phyloP scores from a whole-genome alignment of 371 early-diverging fungal species.

The Apophysomyces trapeziformis region DNA sequence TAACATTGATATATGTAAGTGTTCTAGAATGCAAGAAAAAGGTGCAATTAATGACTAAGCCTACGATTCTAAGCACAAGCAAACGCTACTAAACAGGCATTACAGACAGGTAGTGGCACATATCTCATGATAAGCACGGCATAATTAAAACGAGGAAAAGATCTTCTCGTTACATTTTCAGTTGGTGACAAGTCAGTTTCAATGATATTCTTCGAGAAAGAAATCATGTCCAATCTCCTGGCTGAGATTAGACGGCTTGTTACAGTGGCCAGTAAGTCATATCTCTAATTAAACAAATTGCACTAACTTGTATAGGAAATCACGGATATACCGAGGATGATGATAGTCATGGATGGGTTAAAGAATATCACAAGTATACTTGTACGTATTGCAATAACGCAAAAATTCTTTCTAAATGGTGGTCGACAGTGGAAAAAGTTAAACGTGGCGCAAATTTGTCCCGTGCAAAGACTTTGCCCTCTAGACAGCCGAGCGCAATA shows the following conservation, averaged over 20 bases:
- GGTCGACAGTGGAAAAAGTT: constrained; percentile 12
- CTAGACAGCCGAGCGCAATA: constrained; percentile 23
- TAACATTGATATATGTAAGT: constrained; percentile 28
- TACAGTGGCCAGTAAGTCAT: constrained; percentile 23
- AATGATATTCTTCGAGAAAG: constrained; percentile 34
- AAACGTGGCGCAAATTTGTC: constrained; percentile 8
- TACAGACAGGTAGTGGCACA: neutral
- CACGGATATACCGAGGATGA: constrained; percentile 11
- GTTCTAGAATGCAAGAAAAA: neutral
- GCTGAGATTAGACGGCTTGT: constrained; percentile 20
- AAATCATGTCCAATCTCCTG: constrained; percentile 31
- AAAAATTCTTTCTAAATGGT: neutral
- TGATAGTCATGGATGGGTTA: constrained; percentile 31
- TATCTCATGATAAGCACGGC: too few species aligned
- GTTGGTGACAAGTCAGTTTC: constrained; percentile 19
- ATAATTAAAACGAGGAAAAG: constrained; percentile 13
- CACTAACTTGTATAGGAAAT: constrained; percentile 4
- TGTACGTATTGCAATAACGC: constrained; percentile 11
- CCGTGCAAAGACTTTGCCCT: constrained; percentile 30
- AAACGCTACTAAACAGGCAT: neutral
- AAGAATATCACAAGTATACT: constrained; percentile 25
- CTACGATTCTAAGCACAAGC: constrained; percentile 15
- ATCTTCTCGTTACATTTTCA: constrained; percentile 33
- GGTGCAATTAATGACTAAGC: neutral
- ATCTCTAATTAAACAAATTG: neutral